Conservation (phyloP, 1,284 basidiomycete genomes). For the Wallemia mellicola region DNA sequence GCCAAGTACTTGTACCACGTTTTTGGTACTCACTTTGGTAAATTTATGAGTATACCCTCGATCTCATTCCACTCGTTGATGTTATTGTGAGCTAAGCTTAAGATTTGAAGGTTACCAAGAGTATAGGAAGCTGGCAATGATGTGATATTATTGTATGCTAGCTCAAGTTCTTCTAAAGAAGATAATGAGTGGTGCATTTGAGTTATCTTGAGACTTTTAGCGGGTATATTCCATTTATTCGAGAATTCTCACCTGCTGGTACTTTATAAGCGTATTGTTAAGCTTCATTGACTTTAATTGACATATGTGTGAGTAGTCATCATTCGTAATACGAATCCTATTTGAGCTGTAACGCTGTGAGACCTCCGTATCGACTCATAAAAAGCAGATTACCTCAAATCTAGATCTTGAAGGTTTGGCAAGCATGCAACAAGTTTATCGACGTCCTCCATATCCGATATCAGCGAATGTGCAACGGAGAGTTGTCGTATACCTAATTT, state of each 20-base stretch:
- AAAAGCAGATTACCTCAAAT: neutral
- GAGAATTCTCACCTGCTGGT: neutral
- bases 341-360: neutral
- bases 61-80: neutral
- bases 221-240: neutral
- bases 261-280: neutral
- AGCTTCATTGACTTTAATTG: neutral
- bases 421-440: neutral
- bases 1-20: neutral
- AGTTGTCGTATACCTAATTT: neutral
- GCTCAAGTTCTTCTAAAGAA: neutral
- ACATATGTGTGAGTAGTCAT: neutral
- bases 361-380: neutral
- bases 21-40: neutral
- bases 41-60: neutral
- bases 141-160: neutral
- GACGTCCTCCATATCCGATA: neutral
- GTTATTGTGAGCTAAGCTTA: neutral
- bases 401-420: neutral
- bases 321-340: neutral
- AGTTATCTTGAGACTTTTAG: neutral
- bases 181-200: neutral
- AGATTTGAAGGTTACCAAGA: neutral
- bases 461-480: neutral
- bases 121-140: neutral